A percentile compares a stretch with the other conserved stretches of the same genome.
Evolutionary conservation across 352 stramenopile genomes (phyloP).

Genomic region (Thalassiosira livingstoniorum): DNA sequence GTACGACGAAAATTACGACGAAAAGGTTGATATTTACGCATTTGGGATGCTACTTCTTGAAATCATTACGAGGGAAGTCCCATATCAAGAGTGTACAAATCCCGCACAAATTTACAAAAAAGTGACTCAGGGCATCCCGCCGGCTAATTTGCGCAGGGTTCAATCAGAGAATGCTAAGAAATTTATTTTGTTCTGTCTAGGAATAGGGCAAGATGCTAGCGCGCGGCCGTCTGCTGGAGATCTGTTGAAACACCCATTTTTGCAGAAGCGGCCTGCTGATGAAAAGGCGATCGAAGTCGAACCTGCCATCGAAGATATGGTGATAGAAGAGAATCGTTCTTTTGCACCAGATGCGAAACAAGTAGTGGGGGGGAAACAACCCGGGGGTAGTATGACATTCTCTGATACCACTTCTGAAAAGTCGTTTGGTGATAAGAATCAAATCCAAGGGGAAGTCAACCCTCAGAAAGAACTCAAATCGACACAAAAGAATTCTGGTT

Average conservation of each 20-base stretch:
- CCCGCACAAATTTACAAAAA: slow-evolving; percentile 90
- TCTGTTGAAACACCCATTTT: slow-evolving; percentile 91
- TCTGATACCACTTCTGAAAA: slow-evolving; percentile 57
- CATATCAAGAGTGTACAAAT: slow-evolving; percentile 96
- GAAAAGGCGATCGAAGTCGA: slow-evolving; percentile 86
- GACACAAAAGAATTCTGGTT: slow-evolving; percentile 39
- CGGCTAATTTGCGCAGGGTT: slow-evolving; percentile 82
- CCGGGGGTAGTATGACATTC: slow-evolving; percentile 41
- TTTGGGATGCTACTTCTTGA: slow-evolving; percentile 99
- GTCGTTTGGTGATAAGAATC: slow-evolving; percentile 16
- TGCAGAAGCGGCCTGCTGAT: slow-evolving; percentile 76
- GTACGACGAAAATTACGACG: slow-evolving; percentile 97
- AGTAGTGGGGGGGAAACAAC: neutral
- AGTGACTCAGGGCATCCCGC: slow-evolving; percentile 85
- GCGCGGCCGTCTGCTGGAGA: slow-evolving; percentile 89
- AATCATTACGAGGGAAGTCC: slow-evolving; percentile 99
- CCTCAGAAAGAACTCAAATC: slow-evolving; percentile 34
- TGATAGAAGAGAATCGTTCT: slow-evolving; percentile 59
- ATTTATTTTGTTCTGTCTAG: slow-evolving; percentile 88
- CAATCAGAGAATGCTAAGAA: slow-evolving; percentile 79
- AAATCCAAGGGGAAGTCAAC: neutral
- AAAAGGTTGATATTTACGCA: slow-evolving; percentile 98
- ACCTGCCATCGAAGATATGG: slow-evolving; percentile 71
- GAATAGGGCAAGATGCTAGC: slow-evolving; percentile 77
- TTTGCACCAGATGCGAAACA: neutral